phyloP scores from a whole-genome alignment of 1,139 yeast species.

The Sugiyamaella japonica region DNA sequence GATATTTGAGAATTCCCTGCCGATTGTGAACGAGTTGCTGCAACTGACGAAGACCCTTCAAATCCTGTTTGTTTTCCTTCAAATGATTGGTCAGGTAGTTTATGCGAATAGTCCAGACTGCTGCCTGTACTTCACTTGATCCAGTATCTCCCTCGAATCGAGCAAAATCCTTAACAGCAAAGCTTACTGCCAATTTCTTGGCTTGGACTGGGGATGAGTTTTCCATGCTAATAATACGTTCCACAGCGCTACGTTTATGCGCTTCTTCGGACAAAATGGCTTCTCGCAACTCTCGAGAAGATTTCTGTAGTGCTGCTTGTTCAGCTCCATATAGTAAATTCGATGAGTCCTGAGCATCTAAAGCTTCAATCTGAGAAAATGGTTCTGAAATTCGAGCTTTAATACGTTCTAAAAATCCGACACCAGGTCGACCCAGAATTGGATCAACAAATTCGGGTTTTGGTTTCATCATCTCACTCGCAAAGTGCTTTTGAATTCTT shows the following conservation, averaged over 20 bases:
- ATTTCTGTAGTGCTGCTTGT: conserved; percentile 54
- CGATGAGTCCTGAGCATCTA: conserved; percentile 58
- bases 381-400: conserved; percentile 65
- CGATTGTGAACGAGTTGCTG: conserved; percentile 87
- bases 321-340: conserved; percentile 77
- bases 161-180: conserved; percentile 78
- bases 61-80: conserved; percentile 71
- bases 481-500: conserved; percentile 38
- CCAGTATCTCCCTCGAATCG: conserved; percentile 91
- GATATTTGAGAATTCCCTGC: conserved; percentile 76
- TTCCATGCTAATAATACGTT: conserved; percentile 70
- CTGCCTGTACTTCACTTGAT: conserved; percentile 95
- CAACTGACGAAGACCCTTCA: conserved; percentile 62
- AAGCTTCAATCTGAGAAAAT: conserved; percentile 49
- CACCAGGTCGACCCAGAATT: conserved; percentile 68
- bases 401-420: conserved; percentile 70
- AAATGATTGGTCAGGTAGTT: conserved; percentile 77
- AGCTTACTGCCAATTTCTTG: conserved; percentile 56
- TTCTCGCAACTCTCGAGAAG: conserved; percentile 33
- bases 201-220: conserved; percentile 65
- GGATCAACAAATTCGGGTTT: conserved; percentile 57
- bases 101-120: conserved; percentile 77
- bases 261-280: conserved; percentile 48
- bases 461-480: conserved; percentile 37
- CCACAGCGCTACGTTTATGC: conserved; percentile 65